A percentile compares a stretch with the other conserved stretches of the same genome.
These are phyloP conservation scores for Lolium perenne DNA, from an alignment of 176 grass and related monocot species.

Conservation along the genomic window DNA sequence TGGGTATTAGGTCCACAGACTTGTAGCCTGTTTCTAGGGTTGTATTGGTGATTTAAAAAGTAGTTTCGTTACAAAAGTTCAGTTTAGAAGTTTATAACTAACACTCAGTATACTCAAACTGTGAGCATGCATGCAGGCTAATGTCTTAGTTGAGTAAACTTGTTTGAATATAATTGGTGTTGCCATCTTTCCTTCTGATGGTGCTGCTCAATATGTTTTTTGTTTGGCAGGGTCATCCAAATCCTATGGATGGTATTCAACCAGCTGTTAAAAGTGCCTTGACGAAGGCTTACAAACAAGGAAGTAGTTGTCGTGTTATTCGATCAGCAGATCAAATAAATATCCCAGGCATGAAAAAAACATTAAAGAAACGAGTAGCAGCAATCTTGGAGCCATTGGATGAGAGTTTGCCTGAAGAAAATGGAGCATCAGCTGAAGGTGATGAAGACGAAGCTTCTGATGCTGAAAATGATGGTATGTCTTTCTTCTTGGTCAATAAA, in stretches of 20 bases:
- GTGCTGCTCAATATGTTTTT: conserved; percentile 12
- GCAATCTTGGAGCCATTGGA: conserved; percentile 94
- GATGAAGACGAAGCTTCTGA: conserved; percentile 82
- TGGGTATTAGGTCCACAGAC: not conserved
- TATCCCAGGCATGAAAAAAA: conserved; percentile 84
- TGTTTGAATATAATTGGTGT: conserved; percentile 21
- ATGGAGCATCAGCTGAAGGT: conserved; percentile 62
- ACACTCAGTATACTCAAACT: not conserved
- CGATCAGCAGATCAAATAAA: conserved; percentile 84
- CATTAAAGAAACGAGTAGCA: conserved; percentile 88
- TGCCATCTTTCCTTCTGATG: conserved; percentile 16
- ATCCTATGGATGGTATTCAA: conserved; percentile 93
- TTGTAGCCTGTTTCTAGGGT: not conserved
- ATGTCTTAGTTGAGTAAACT: not conserved
- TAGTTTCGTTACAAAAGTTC: not conserved
- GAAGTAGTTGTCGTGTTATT: conserved; percentile 77
- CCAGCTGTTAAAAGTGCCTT: conserved; percentile 91
- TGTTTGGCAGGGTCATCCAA: conserved; percentile 66
- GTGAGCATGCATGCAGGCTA: conserved; percentile 27
- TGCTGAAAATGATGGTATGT: conserved; percentile 72
- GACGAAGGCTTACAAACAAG: conserved; percentile 96
- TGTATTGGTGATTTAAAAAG: not conserved
- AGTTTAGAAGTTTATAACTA: not conserved
- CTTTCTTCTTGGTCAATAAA: conserved; percentile 12
- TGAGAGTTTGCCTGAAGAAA: conserved; percentile 80